These are phyloP conservation scores for Aureobasidium sp. DNA, from an alignment of 2,329 filamentous ascomycete genomes.

Conservation along the genomic window DNA sequence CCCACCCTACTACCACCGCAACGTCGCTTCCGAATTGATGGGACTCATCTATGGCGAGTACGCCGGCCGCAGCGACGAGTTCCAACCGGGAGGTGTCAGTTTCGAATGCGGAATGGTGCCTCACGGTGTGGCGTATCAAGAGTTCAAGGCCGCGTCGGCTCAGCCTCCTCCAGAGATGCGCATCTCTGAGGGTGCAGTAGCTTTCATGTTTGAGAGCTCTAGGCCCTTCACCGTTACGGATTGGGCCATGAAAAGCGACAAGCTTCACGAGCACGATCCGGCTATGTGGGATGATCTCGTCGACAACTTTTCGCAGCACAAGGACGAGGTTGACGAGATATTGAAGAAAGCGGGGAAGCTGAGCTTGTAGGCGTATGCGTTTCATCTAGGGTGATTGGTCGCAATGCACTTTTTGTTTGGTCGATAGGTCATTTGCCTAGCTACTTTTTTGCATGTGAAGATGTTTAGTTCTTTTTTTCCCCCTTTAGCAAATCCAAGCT, in stretches of 20 bases:
- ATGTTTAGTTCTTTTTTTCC: not conserved
- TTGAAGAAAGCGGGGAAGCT: slow-evolving; percentile 15
- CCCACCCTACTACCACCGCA: slow-evolving; percentile 32
- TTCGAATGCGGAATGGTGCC: slow-evolving; percentile 31
- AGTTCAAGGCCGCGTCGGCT: slow-evolving; percentile 40
- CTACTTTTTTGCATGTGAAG: slow-evolving; percentile 12
- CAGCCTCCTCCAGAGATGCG: slow-evolving; percentile 40
- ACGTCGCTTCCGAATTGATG: slow-evolving; percentile 30
- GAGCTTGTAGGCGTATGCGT: slow-evolving; percentile 7
- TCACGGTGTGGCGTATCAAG: slow-evolving; percentile 34
- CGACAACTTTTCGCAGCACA: slow-evolving; percentile 29
- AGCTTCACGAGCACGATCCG: slow-evolving; percentile 35
- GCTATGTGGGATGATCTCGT: slow-evolving; percentile 31
- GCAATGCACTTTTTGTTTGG: not conserved
- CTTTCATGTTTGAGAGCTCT: slow-evolving; percentile 34
- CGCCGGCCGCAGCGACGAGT: slow-evolving; percentile 33
- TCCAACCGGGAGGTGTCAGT: slow-evolving; percentile 30
- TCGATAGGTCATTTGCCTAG: slow-evolving; percentile 1
- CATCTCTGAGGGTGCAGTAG: slow-evolving; percentile 34
- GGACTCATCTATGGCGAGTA: slow-evolving; percentile 30
- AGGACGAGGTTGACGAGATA: slow-evolving; percentile 25
- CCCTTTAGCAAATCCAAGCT: not conserved
- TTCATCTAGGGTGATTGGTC: not conserved
- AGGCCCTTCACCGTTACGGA: slow-evolving; percentile 12
- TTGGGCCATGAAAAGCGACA: slow-evolving; percentile 21